Base-by-base conservation (phyloP, 768 basidiomycete genomes). In the Suillus americanus region DNA sequence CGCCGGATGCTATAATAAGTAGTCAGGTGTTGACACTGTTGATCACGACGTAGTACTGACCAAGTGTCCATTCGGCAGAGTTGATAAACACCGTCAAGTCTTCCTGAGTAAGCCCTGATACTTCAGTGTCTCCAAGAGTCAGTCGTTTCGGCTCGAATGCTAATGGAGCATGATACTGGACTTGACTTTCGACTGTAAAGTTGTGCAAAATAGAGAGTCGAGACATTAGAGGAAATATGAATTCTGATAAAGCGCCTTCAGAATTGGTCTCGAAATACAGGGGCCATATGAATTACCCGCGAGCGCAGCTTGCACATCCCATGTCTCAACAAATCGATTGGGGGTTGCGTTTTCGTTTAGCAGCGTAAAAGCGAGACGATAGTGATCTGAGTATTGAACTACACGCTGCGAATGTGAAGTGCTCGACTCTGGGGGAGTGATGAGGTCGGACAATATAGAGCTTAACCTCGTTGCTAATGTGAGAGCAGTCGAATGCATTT, bases 41-140 rank as follows among this genome's bases (percentile, higher is more conserved):
- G 53, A 6, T 4, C 13, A 57, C 20, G 3, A 67, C 8, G 68
- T 82, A 70, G 63, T 62, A 68, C 35, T 73, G 69, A 95, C 96
- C 95, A 57, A 99, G 73, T 14, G 90, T 91, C 97, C 97, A 99
- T 72, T 95, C 90, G 5, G 95, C 97, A 7, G 94, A 94, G 71
- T 99, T 99, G 48, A 99, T 83, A 72, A 99, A 99, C 0, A 96
- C 89, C 16, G 91, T 95, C 64, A 97, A 82, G 70, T 97, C 89
- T 68, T 95, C 95, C 60, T 87, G 86, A 1, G 85, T 86, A 45
- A 99, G 75, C 0, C 86, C 85, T 74, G 87, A 87, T 10, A 74
- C 71, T 8, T 73, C 77, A 33, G 79, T 71, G 9, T 80, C 77
- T 18, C 73, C 70, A 43, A 70, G 64, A 59, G 67, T 62, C 3